Evolutionary conservation across 2,329 filamentous ascomycete genomes (phyloP), one percentile per base, ranked within the genome.

Genomic region (Scedosporium dehoogii): DNA sequence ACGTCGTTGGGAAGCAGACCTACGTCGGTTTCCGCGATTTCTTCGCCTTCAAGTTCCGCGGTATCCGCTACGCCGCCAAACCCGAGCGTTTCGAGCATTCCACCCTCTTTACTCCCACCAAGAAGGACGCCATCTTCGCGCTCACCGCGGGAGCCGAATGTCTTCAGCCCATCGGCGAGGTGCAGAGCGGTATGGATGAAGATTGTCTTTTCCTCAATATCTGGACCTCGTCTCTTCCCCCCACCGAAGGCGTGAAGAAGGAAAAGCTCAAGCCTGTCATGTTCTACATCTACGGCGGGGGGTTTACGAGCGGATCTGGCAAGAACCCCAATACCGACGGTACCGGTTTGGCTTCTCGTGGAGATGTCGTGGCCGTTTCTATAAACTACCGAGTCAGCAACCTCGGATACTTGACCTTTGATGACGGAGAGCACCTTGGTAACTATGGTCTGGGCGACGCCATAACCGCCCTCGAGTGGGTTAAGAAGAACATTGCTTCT

Each of bases 321-420:
- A 75, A 74, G 61, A 77, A 79, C 63, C 68, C 75, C 4, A 76
- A 75, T 16, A 78, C 75, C 27, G 78, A 79, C 66, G 76, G 77
- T n/a, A 75, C 75, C 2, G 77, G 76, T 65, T 68, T 79, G 38
- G 76, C 75, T 3, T 75, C 77, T 16, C 69, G 77, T 14, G 78
- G 78, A 12, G 77, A 80, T 64, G 74, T 78, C 6, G 76, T 84
- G 48, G 79, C 72, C 4, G 74, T 82, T 1, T 77, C 74, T 41
- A 77, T 81, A 68, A 77, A 77, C 66, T 79, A 85, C 68, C 77
- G 84, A 7, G 76, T 86, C 46, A 79, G 79, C 7, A 80, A 81
- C 3, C 76, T 87, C 67, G 86, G 86, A 0, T 88, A 89, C 68
- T 68, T 88, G n/a, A 66, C 78, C 78, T 25, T 85, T 72, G 61